These are phyloP conservation scores for Phaffia australis DNA, from an alignment of 768 basidiomycete species.

Conservation along the genomic window DNA sequence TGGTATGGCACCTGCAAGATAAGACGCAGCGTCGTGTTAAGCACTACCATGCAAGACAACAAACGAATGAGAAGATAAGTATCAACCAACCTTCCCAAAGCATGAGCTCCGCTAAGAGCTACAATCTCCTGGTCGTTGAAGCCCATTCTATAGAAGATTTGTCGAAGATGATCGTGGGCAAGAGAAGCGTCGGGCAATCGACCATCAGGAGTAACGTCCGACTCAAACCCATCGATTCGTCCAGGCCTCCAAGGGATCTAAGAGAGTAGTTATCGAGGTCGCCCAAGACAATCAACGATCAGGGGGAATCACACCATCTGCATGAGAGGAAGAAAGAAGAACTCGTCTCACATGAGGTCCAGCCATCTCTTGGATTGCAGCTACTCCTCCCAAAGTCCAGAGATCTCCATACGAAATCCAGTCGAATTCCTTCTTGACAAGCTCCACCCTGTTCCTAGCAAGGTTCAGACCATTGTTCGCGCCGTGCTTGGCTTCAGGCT, in stretches of 20 bases:
- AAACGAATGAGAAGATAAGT: no score
- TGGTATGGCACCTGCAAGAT: conserved; percentile 72
- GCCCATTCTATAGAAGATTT: conserved; percentile 87
- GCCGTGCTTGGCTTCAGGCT: conserved; percentile 44
- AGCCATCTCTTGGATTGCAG: conserved; percentile 78
- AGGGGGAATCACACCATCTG: not conserved
- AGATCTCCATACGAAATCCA: conserved; percentile 96
- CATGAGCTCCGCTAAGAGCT: conserved; percentile 49
- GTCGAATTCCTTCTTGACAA: conserved; percentile 71
- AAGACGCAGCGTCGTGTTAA: no score
- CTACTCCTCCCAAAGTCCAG: conserved; percentile 92
- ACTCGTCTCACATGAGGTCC: conserved; percentile 47
- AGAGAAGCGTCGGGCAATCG: conserved; percentile 57
- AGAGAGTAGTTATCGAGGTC: not conserved
- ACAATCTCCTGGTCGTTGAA: conserved; percentile 98
- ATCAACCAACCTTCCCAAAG: conserved; percentile 48
- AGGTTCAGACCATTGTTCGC: conserved; percentile 74
- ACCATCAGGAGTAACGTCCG: conserved; percentile 43
- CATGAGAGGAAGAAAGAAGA: not conserved
- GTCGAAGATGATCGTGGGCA: conserved; percentile 72
- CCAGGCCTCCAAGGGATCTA: conserved; percentile 89
- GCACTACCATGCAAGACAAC: no score
- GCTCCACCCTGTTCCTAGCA: conserved; percentile 72
- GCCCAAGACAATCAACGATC: not conserved
- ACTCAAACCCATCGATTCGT: conserved; percentile 59